A percentile compares a stretch with the other conserved stretches of the same genome.
These are phyloP conservation scores for Punctularia strigosozonata DNA, from an alignment of 768 basidiomycete species.

Conservation along the genomic window DNA sequence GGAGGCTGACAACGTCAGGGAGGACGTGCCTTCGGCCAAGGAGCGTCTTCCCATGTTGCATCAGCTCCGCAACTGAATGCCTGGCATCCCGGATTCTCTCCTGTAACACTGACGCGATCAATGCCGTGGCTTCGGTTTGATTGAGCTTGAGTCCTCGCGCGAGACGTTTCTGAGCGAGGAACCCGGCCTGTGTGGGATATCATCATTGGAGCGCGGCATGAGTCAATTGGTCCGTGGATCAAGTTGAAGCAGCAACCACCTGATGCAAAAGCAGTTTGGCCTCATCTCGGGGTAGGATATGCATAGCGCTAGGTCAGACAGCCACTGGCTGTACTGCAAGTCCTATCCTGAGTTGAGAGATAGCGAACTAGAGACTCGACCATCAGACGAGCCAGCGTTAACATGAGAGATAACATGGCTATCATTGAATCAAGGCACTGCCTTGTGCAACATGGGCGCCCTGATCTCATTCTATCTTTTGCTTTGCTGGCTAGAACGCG, in stretches of 20 bases:
- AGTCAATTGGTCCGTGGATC: conserved; percentile 4
- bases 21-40: conserved; percentile 86
- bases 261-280: conserved; percentile 70
- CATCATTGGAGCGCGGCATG: background rate
- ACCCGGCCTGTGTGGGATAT: conserved; percentile 47
- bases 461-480: too few species aligned
- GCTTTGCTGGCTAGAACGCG: too few species aligned
- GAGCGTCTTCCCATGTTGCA: conserved; percentile 84
- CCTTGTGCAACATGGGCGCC: too few species aligned
- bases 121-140: conserved; percentile 74
- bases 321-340: too few species aligned
- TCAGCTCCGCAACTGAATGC: conserved; percentile 79
- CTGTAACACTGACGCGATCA: conserved; percentile 88
- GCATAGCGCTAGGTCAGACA: too few species aligned
- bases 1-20: conserved; percentile 57
- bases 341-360: too few species aligned
- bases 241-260: conserved; percentile 20
- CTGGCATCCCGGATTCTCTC: conserved; percentile 89
- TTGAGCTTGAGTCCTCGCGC: conserved; percentile 89
- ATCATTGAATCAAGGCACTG: too few species aligned
- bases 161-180: conserved; percentile 86
- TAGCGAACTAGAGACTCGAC: too few species aligned
- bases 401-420: too few species aligned
- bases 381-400: too few species aligned
- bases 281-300: conserved; percentile 62